These are phyloP conservation scores for Perkinsus chesapeaki DNA, from an alignment of 169 alveolate species.

Conservation along the genomic window DNA sequence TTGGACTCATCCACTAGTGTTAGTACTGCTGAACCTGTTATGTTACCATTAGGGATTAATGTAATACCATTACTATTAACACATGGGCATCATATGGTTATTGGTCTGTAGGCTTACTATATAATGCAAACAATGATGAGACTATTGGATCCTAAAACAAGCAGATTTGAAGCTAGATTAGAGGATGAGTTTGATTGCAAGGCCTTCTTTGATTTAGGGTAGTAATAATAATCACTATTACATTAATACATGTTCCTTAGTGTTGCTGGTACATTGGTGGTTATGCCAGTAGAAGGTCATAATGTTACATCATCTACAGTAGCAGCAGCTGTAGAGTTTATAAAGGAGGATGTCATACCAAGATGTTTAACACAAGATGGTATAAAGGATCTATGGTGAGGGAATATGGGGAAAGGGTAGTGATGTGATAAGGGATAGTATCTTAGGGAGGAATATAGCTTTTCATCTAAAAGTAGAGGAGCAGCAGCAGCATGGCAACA, in stretches of 20 bases:
- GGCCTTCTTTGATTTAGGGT: neutral
- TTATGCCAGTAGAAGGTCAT: neutral
- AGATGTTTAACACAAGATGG: neutral
- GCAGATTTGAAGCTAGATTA: neutral
- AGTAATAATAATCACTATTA: neutral
- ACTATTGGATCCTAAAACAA: neutral
- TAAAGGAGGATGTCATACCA: neutral
- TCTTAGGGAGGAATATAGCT: neutral
- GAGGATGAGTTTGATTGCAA: neutral
- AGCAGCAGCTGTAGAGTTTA: neutral
- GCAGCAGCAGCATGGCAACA: neutral
- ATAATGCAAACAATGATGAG: neutral
- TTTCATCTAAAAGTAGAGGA: neutral
- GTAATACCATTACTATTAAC: neutral
- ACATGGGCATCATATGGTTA: neutral
- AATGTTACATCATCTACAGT: neutral
- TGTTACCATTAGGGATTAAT: neutral
- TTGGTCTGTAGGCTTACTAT: neutral
- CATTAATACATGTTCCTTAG: neutral
- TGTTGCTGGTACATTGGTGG: neutral
- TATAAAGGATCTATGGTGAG: neutral
- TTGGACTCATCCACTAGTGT: neutral
- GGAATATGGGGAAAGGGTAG: neutral
- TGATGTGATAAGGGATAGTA: neutral
- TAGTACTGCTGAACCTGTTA: neutral